A percentile compares a stretch with the other conserved stretches of the same genome.
Evolutionary conservation across 306 rosid species (phyloP).

Genomic region (Dalbergia oliveri): DNA sequence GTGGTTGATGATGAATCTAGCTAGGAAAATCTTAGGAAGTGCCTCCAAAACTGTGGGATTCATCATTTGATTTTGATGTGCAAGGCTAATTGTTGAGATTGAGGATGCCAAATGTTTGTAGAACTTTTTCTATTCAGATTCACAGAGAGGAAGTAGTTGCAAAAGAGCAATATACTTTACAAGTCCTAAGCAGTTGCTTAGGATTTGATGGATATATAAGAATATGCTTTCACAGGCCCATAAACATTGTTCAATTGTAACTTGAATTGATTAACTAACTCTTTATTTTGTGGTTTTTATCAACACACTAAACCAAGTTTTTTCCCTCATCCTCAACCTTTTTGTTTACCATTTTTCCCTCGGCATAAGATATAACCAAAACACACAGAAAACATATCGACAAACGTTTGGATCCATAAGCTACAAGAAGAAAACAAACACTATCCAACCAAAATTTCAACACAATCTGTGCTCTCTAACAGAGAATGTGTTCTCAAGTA

Average conservation of each 20-base stretch:
- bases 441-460: neutral
- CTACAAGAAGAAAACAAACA: constrained; percentile 19
- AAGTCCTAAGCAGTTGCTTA: neutral
- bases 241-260: neutral
- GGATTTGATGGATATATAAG: neutral
- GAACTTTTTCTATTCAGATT: no score
- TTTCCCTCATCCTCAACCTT: no score
- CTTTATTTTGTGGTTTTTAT: neutral
- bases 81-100: constrained; percentile 21
- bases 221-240: neutral
- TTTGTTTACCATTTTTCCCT: no score
- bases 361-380: no score
- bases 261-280: neutral
- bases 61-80: neutral
- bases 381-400: neutral
- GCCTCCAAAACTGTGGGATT: constrained; percentile 51
- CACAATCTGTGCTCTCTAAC: neutral
- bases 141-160: neutral
- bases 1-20: constrained; percentile 37
- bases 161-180: no score
- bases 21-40: constrained; percentile 58
- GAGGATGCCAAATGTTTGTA: neutral
- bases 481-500: no score
- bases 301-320: no score
- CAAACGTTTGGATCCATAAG: neutral